Evolutionary conservation across 768 basidiomycete species (phyloP).

Genomic region (Russula emetica): DNA sequence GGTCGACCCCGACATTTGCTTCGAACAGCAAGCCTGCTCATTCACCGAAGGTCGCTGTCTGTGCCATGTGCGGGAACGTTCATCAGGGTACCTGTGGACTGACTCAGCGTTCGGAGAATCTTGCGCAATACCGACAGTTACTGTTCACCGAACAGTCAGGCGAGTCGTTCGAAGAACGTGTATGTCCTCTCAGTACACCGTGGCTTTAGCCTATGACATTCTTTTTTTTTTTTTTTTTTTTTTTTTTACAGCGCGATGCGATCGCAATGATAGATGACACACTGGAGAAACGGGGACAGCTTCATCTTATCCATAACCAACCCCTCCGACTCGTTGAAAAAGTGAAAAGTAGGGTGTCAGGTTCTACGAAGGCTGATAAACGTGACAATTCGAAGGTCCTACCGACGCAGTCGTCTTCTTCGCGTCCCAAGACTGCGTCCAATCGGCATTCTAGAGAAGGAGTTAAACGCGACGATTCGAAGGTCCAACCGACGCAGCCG

Average conservation of each 20-base stretch:
- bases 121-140: constrained; percentile 66
- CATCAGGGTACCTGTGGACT: constrained; percentile 50
- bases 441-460: not conserved
- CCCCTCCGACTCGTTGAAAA: constrained; percentile 53
- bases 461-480: not conserved
- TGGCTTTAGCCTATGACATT: constrained; percentile 17
- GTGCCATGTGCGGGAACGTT: constrained; percentile 57
- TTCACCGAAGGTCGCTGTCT: constrained; percentile 33
- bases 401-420: constrained; percentile 2
- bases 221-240: constrained; percentile 10
- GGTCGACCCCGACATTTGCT: not conserved
- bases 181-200: constrained; percentile 34
- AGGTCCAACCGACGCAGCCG: not conserved
- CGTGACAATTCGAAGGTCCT: not conserved
- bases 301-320: constrained; percentile 56
- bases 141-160: constrained; percentile 58
- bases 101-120: constrained; percentile 59
- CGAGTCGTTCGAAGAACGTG: constrained; percentile 63
- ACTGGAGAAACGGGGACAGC: constrained; percentile 51
- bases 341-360: constrained; percentile 20
- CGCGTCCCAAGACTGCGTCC: not conserved
- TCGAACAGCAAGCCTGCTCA: not conserved
- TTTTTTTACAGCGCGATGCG: constrained; percentile 49
- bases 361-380: constrained; percentile 5
- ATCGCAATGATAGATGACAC: constrained; percentile 66